Base-by-base conservation (phyloP, 1,284 basidiomycete species). In the Rhodotorula sp. region DNA sequence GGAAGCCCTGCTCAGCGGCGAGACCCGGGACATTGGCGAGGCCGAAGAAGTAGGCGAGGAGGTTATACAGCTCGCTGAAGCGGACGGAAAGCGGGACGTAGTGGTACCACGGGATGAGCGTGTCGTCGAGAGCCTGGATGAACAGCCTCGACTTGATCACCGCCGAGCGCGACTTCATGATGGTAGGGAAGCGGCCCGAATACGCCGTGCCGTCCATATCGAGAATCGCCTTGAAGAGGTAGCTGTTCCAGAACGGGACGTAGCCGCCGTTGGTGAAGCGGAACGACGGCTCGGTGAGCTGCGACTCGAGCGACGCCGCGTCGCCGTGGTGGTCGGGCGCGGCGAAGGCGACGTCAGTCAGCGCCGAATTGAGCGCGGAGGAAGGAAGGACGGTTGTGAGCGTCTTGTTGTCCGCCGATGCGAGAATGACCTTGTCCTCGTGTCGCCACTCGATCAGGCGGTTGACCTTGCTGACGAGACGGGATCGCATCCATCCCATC, bases 191-290 rank as follows among this genome's bases (percentile, higher is more conserved):
- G 9, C 72, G 63, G 9, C 72, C 72, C n/a, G 67, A 69, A 48
- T 72, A 74, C 13, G 72, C 72, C 41, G 72, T 74, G 9, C 72
- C 72, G 61, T 74, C 70, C 29, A 72, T 25, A 50, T 74, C 72
- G 41, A 71, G 56, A 22, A 72, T 34, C 25, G 54, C 51, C 34
- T 74, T 74, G 57, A 27, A 44, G 27, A 55, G 57, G 48, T 69
- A 72, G 29, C 69, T 74, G 55, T 27, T 39, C 12, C 21, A 6
- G 64, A 71, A 74, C 10, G 70, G 70, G n/a, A 63, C 56, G 17
- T 22, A 27, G 10, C 39, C 62, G 50, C 7, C 25, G 5, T n/a
- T n/a, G 54, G 66, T 58, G 59, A 66, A 74, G 19, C 70, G 65
- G 61, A 71, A 72, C 15, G 62, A 66, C 39, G 69, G 70, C 39